Conservation (phyloP, 768 basidiomycete species). For the Daedalea quercina region DNA sequence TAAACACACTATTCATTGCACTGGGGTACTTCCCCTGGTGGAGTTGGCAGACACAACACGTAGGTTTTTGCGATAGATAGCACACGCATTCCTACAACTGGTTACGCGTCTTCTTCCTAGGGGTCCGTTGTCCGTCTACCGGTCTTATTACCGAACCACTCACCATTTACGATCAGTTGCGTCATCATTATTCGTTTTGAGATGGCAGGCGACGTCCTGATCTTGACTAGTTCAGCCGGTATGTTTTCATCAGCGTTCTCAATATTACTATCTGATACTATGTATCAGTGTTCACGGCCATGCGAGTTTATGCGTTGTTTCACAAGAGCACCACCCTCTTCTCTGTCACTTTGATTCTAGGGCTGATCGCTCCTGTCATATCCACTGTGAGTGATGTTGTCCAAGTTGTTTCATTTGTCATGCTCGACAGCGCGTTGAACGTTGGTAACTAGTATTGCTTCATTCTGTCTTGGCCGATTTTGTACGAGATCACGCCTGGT, state of each 20-base stretch:
- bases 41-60: background rate
- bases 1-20: constrained; percentile 9
- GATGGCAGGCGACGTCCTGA: background rate
- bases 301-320: constrained; percentile 13
- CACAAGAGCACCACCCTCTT: background rate
- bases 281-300: constrained; percentile 7
- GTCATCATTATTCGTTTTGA: constrained; percentile 1
- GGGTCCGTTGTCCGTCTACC: no score
- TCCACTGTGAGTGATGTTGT: constrained; percentile 7
- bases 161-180: constrained; percentile 3
- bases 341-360: constrained; percentile 1
- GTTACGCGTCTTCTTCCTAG: no score
- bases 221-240: background rate
- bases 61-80: background rate
- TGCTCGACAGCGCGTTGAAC: no score
- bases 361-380: constrained; percentile 9
- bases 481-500: constrained; percentile 5
- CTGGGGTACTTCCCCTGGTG: background rate
- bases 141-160: no score
- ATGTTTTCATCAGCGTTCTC: no score
- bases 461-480: background rate
- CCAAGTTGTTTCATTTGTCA: no score
- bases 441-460: no score
- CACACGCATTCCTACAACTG: no score
- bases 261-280: no score